phyloP scores from a whole-genome alignment of 2,329 filamentous ascomycete species.

The Claviceps pazoutovae region DNA sequence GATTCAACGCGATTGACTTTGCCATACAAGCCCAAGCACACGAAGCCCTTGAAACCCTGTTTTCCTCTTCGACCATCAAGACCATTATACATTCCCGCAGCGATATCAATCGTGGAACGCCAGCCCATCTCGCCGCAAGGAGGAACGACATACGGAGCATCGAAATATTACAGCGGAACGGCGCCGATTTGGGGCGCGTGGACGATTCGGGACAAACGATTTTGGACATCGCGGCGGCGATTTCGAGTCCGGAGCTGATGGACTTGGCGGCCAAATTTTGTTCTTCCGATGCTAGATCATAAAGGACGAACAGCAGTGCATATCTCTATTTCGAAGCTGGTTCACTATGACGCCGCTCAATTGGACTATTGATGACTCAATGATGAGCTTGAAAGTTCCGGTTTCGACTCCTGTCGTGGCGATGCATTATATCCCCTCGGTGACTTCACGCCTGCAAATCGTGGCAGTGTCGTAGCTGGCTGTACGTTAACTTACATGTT shows the following conservation, averaged over 20 bases:
- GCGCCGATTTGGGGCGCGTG: not conserved
- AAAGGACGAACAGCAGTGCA: not conserved
- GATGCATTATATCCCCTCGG: too few species aligned
- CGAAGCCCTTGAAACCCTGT: not conserved
- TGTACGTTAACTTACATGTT: too few species aligned
- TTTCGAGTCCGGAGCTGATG: not conserved
- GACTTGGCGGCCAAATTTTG: not conserved
- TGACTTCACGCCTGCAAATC: too few species aligned
- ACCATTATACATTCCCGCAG: not conserved
- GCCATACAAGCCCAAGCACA: not conserved
- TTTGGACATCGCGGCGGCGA: not conserved
- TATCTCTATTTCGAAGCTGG: not conserved
- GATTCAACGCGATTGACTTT: not conserved
- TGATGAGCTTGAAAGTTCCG: too few species aligned
- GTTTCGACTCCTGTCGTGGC: too few species aligned
- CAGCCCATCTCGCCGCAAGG: not conserved
- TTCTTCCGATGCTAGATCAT: not conserved
- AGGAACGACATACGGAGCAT: not conserved
- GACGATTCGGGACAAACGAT: not conserved
- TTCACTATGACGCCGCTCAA: not conserved
- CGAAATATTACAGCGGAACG: not conserved
- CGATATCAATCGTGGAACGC: constrained; percentile 1
- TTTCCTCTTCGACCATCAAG: not conserved
- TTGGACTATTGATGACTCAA: too few species aligned
- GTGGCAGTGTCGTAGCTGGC: too few species aligned